These are phyloP conservation scores for Solanum aculeatissimum DNA, from an alignment of 305 asterid species.

Conservation along the genomic window DNA sequence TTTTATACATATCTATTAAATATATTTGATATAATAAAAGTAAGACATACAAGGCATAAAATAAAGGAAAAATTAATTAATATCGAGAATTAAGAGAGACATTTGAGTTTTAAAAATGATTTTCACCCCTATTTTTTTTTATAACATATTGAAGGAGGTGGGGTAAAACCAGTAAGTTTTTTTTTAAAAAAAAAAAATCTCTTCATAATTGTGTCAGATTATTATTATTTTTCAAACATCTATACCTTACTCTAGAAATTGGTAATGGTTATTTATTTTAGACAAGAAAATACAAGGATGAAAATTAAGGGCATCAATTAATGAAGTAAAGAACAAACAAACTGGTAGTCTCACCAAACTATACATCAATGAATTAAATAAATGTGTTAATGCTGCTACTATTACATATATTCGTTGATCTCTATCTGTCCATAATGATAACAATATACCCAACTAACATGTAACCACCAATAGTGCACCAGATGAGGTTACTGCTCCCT, in stretches of 20 bases:
- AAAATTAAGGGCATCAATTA: not conserved
- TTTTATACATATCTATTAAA: too few species aligned
- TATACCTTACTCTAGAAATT: not conserved
- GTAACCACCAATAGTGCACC: too few species aligned
- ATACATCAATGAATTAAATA: not conserved
- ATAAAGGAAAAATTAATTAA: too few species aligned
- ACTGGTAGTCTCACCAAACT: not conserved
- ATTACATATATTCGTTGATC: not conserved
- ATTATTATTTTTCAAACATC: not conserved
- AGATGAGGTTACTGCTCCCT: too few species aligned
- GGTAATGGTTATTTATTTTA: not conserved
- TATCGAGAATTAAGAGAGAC: too few species aligned
- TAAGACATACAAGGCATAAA: too few species aligned
- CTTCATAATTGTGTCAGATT: not conserved
- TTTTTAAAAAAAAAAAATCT: too few species aligned
- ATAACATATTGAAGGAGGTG: not conserved
- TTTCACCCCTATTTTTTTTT: too few species aligned
- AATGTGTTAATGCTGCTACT: not conserved
- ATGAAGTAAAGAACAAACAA: not conserved
- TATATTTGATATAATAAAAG: too few species aligned
- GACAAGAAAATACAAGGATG: not conserved
- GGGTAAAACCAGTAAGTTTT: not conserved
- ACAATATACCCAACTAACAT: not conserved
- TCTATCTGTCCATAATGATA: not conserved
- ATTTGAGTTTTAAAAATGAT: too few species aligned